A percentile compares a stretch with the other conserved stretches of the same genome.
phyloP scores from a whole-genome alignment of 768 basidiomycete species.

The Phylloporus scabripes region DNA sequence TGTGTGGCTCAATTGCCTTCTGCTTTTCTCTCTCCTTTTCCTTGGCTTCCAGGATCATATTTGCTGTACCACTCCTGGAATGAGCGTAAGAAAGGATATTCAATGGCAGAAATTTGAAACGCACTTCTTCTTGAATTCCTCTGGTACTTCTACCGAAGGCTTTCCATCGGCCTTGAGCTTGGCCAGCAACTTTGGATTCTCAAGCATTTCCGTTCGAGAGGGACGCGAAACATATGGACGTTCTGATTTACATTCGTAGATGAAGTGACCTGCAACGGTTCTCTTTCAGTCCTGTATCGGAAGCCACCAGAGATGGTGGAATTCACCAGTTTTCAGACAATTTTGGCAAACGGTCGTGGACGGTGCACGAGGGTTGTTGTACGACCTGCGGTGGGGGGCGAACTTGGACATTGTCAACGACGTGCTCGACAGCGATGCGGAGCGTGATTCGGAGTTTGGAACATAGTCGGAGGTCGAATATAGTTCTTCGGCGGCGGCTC shows the following conservation, averaged over 20 bases:
- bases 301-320: background rate
- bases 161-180: slow-evolving; percentile 67
- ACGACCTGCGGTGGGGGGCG: slow-evolving; percentile 63
- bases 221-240: slow-evolving; percentile 87
- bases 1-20: slow-evolving; percentile 24
- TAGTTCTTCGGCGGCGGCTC: too few species aligned
- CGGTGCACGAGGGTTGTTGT: slow-evolving; percentile 58
- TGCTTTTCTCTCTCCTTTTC: slow-evolving; percentile 65
- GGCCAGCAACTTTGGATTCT: slow-evolving; percentile 63
- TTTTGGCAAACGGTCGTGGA: slow-evolving; percentile 76
- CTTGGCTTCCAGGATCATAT: slow-evolving; percentile 76
- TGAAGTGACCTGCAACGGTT: slow-evolving; percentile 67
- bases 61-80: slow-evolving; percentile 69
- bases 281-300: background rate
- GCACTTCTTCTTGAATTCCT: slow-evolving; percentile 83
- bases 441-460: slow-evolving; percentile 8
- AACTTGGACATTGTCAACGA: slow-evolving; percentile 61
- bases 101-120: slow-evolving; percentile 20
- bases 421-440: background rate
- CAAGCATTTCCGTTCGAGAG: slow-evolving; percentile 79
- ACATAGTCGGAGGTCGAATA: background rate
- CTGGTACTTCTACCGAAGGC: slow-evolving; percentile 80
- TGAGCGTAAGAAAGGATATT: slow-evolving; percentile 2
- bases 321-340: slow-evolving; percentile 61
- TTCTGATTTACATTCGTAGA: slow-evolving; percentile 79